Base-by-base conservation (phyloP, 1,284 basidiomycete genomes). In the Abortiporus biennis region DNA sequence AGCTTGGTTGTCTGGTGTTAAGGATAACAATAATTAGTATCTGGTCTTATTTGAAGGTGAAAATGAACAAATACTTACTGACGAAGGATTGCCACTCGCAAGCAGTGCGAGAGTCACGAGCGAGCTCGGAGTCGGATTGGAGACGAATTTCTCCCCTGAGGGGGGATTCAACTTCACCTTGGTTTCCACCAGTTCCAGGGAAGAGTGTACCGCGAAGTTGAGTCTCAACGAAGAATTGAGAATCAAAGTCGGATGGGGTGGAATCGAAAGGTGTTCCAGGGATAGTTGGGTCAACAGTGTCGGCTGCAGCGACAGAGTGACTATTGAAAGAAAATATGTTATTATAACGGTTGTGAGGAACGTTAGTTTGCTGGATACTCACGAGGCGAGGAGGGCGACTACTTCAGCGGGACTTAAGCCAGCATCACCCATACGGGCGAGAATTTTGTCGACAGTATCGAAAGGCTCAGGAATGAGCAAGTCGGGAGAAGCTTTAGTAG, bases 121-220 rank as follows among this genome's bases (percentile, higher is more conserved):
- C 56, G 31, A 59, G 47, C 17, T 45, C 46, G 35, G 36, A 45
- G 43, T 62, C 59, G 20, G 58, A 60, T 39, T 59, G 56, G 25
- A 62, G 55, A 46, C 58, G 59, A 42, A 62, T 54, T 41, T 58
- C 58, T 22, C 59, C 58, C 8, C 29, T 37, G 22, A 62, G 46
- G 12, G 57, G 56, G 24, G 54, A 55, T 32, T 53, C 45, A 29
- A 54, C 59, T 40, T 59, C 56, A 39, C 57, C 57, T 34, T 49
- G 45, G 45, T 55, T 51, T 11, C 46, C 48, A 23, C 44, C 51
- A 20, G 50, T 52, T 12, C 44, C 59, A 19, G 61, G 59, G 56
- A 58, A 60, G 29, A 49, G 38, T 5, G 49, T 59, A 17, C 58
- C 59, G 12, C 44, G 40, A 23, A 62, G 57, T 43, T 52, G 49